Conservation (phyloP, 78 protist genomes). For the Isochrysis galbana region DNA sequence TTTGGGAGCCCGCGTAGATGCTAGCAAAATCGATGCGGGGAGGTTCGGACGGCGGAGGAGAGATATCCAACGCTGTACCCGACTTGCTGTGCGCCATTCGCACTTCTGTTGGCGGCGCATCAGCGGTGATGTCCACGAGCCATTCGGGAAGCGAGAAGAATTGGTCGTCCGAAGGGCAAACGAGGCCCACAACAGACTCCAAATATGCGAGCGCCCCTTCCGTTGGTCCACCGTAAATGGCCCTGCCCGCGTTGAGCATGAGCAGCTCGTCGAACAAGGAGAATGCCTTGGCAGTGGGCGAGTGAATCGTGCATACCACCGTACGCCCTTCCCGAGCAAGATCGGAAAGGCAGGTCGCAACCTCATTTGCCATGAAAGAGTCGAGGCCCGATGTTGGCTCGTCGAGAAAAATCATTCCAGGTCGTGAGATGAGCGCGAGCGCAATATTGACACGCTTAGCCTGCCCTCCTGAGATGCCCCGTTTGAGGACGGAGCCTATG, state of each 20-base stretch:
- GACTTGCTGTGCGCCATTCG: too few species aligned
- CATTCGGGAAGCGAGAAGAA: neutral
- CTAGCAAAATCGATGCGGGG: too few species aligned
- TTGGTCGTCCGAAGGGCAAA: too few species aligned
- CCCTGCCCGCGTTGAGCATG: neutral
- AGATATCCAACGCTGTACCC: too few species aligned
- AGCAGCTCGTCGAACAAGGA: neutral
- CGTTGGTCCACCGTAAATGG: neutral
- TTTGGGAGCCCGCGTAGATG: too few species aligned
- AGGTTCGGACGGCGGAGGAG: too few species aligned
- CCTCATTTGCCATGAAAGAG: conserved; percentile 26
- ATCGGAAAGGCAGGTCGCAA: neutral
- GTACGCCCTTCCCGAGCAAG: neutral
- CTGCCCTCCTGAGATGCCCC: conserved; percentile 38
- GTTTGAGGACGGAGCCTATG: neutral
- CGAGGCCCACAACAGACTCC: too few species aligned
- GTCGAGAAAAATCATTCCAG: conserved; percentile 35
- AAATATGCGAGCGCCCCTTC: too few species aligned
- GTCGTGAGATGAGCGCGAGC: neutral
- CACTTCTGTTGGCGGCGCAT: too few species aligned
- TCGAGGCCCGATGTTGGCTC: conserved; percentile 53
- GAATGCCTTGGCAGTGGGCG: conserved; percentile 11
- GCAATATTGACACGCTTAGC: conserved; percentile 21
- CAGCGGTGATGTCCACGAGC: neutral
- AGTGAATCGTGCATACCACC: conserved; percentile 18